Evolutionary conservation across 1,284 basidiomycete genomes (phyloP), one percentile per base, ranked within the genome.

Genomic region (Vanrija sp.): DNA sequence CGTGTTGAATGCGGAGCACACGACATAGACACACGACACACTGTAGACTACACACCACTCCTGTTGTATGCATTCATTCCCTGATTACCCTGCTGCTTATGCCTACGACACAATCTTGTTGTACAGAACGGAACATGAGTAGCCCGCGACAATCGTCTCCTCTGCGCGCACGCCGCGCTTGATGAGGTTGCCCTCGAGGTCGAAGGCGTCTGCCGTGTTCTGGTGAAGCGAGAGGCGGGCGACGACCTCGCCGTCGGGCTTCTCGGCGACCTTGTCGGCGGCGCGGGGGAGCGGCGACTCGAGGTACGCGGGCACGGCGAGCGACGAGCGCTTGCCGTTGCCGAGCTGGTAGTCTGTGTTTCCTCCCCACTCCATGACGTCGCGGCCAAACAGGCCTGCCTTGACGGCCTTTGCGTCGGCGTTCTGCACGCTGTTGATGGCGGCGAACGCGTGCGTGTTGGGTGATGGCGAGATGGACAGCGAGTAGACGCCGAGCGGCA

Each of bases 341-440:
- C 93, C 94, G 6, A 94, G 81, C 73, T 94, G 88, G 63, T 83
- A 87, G 43, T 86, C 83, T 80, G 80, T 22, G 53, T 77, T 77
- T 12, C 71, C 69, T 8, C 79, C 80, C 76, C 77, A 81, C 0
- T 79, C 77, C 66, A 80, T 76, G n/a, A 81, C 78, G 60, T 82
- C 80, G 43, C 78, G 72, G 2, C 79, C 80, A 51, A 78, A 80
- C 19, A 65, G 61, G 0, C 75, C 70, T 31, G 67, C 60, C 22
- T 71, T 65, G 10, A 72, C 64, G 1, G 74, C 72, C 47, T 63
- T 64, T 5, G 65, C 57, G 6, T 81, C 81, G 0, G 82, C 77
- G 12, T 73, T 74, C 24, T 73, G 63, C 36, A 80, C 76, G 6
- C 88, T 88, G 65, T 89, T 84, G 42, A 94, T 77, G 3, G 87